Evolutionary conservation across 2,329 filamentous ascomycete species (phyloP).

Genomic region (Pyricularia pennisetigena): DNA sequence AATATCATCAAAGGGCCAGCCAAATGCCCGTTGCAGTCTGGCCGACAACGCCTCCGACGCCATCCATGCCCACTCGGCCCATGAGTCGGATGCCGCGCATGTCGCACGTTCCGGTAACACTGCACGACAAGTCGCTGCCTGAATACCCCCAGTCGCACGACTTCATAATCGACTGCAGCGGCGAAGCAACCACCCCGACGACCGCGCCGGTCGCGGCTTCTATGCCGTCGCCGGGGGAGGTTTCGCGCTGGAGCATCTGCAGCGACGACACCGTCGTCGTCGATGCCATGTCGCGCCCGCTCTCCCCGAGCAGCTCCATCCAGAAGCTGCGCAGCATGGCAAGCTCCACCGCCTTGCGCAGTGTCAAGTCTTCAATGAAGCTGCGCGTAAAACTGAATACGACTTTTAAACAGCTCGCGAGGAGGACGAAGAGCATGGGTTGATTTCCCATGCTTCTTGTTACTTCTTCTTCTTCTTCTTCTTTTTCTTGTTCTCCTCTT

Average conservation of each 20-base stretch:
- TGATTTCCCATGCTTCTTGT: neutral
- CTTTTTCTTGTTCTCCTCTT: too few relatives aligned
- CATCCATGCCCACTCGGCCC: neutral
- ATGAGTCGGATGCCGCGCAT: neutral
- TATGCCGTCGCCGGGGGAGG: neutral
- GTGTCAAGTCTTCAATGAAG: neutral
- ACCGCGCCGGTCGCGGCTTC: neutral
- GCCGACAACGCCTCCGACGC: too few relatives aligned
- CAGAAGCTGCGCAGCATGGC: conserved; percentile 3
- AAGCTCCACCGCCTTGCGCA: neutral
- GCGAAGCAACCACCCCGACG: neutral
- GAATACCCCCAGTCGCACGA: neutral
- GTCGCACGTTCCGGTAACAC: neutral
- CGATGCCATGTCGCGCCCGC: neutral
- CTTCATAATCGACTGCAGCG: neutral
- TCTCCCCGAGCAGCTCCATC: conserved; percentile 2
- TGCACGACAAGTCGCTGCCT: neutral
- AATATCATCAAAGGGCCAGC: neutral
- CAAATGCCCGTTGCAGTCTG: neutral
- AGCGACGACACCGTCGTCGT: neutral
- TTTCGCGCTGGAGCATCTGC: conserved; percentile 4
- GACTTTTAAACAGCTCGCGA: neutral
- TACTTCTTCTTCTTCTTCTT: too few relatives aligned
- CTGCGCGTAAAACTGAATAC: neutral
- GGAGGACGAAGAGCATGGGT: neutral